Base-by-base conservation (phyloP, 139 green algal species). In the Pleodorina starrii region DNA sequence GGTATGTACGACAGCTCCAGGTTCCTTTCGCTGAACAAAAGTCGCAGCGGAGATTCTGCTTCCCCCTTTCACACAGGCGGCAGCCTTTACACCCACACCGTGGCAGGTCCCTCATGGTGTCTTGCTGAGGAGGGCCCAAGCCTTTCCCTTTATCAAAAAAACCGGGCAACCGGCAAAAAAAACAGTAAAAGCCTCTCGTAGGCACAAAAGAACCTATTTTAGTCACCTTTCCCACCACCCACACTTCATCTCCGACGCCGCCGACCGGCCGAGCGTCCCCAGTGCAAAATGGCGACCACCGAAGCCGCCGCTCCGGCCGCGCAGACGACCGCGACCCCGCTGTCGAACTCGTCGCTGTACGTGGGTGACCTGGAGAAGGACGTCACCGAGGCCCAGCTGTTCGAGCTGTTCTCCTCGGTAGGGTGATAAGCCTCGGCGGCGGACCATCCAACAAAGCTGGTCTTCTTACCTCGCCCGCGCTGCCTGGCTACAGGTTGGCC, bases 291-390 rank as follows among this genome's bases (percentile, higher is more conserved):
- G 82, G 82, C 82, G 66, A 88, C 82, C 32, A 77, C 81, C n/a
- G 66, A 79, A 51, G 44, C 82, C 66, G 82, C 63, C 63, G 80
- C 80, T 77, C 88, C 90, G 42, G 71, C 85, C 38, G 66, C 91
- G 44, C 81, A 57, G 79, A 29, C 81, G 42, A 54, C 81, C 81
- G n/a, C 83, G 35, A 77, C 90, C 7, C 86, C 89, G 46, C 36
- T 90, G 44, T 79, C 92, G 73, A 97, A 98, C 90, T 96, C 95
- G 29, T 97, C 94, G 36, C 94, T 99, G 77, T 99, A 99, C 83
- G 97, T 99, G 35, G 97, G 97, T 27, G 97, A 99, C 91, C 93
- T 99, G 89, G 97, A 99, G 86, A 91, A 94, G 32, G 96, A 98
- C n/a, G 95, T 98, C 6, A 96, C 94, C 21, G 97, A 99, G 93